Evolutionary conservation across 176 grass and related monocot genomes (phyloP), one percentile per base, ranked within the genome.

Genomic region (Echinochloa phyllopogon): DNA sequence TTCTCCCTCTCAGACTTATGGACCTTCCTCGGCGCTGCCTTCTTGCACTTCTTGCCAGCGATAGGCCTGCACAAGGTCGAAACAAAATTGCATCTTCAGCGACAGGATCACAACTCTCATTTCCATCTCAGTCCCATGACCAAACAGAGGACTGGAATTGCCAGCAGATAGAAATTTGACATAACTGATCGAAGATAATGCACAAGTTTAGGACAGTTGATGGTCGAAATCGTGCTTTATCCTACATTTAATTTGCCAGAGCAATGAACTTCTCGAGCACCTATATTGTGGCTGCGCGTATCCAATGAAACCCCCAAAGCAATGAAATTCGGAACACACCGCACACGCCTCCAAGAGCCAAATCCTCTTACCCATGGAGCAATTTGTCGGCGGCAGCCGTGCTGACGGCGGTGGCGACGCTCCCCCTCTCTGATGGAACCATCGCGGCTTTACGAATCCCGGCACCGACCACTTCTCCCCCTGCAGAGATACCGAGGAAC

Each of bases 1-100:
- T 97, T 97, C 90, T 97, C 94, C 77, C 92, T 87, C 81, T 94
- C 94, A 8, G 94, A 77, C 71, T 97, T 97, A 55, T 94, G 88
- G 33, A 87, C 39, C 71, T 91, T 97, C 83, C 74, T 94, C 0
- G 90, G 88, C 29, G 84, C 83, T 65, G 82, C 88, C 49, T 87
- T 93, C 74, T 90, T 63, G 64, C 57, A 83, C 82, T 92, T 94
- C 83, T 90, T 87, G 21, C 56, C 73, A 69, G 83, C 7, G n/a
- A 82, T 20, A 69, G 83, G 83, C 51, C 92, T 97, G 88, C 68
- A 47, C 53, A 36, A 64, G 38, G 18, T 82, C 43, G 4, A 63
- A n/a, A 81, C 8, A 11, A 37, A 40, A 65, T 8, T 3, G 2
- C 11, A 4, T 61, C 17, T 12, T 72, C 15, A 78, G 43, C 36